Conservation (phyloP, 805 yeast genomes). For the Saturnispora dispora region DNA sequence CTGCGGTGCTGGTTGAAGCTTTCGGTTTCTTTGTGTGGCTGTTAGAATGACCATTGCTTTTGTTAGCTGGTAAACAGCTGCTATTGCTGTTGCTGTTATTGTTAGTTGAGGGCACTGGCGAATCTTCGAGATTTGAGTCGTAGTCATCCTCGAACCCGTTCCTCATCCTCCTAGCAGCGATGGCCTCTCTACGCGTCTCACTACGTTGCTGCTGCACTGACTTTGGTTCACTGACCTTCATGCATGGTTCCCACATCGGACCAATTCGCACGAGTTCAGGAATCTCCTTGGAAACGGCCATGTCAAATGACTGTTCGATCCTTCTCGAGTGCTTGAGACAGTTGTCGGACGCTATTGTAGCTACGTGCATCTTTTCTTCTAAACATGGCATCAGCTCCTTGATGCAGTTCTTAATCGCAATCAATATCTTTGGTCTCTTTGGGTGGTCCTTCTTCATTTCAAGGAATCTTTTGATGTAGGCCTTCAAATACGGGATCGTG, state of each 20-base stretch:
- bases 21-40: constrained; percentile 6
- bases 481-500: constrained; percentile 57
- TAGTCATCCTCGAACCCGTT: constrained; percentile 16
- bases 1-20: neutral
- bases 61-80: neutral
- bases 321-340: constrained; percentile 60
- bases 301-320: constrained; percentile 73
- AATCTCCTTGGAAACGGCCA: constrained; percentile 64
- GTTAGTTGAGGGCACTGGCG: constrained; percentile 6
- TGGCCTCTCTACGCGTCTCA: constrained; percentile 81
- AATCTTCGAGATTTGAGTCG: constrained; percentile 12
- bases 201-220: constrained; percentile 69
- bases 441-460: constrained; percentile 30
- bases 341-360: constrained; percentile 79
- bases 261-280: constrained; percentile 76
- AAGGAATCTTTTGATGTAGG: constrained; percentile 42
- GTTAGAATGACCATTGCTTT: neutral
- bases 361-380: constrained; percentile 96
- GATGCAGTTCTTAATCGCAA: constrained; percentile 36
- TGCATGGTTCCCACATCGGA: constrained; percentile 84
- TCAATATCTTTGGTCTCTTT: constrained; percentile 30
- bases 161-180: constrained; percentile 74
- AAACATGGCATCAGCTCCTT: constrained; percentile 80
- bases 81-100: neutral
- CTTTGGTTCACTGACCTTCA: constrained; percentile 48